These are phyloP conservation scores for Pulveroboletus sp. DNA, from an alignment of 768 basidiomycete genomes.

Conservation along the genomic window DNA sequence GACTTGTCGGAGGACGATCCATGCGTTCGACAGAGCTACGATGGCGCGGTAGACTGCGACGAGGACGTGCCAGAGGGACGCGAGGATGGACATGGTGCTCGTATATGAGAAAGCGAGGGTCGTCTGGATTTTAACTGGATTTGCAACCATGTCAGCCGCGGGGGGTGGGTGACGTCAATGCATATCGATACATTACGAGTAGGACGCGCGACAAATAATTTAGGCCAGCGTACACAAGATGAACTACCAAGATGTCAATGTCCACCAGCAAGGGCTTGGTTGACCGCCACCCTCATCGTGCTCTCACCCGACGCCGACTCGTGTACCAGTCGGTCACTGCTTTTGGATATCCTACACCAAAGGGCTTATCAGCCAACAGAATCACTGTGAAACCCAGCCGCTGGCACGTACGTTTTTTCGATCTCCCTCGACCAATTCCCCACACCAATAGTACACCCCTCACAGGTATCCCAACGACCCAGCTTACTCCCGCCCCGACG, in stretches of 20 bases:
- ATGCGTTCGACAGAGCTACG: conserved; percentile 12
- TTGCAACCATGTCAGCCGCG: background rate
- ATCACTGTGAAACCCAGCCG: rapidly evolving
- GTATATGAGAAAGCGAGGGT: background rate
- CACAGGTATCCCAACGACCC: background rate
- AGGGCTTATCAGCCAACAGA: background rate
- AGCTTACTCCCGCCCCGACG: background rate
- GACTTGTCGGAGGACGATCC: conserved; percentile 9
- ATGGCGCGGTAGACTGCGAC: conserved; percentile 3
- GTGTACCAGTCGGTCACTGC: background rate
- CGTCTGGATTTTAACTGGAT: background rate
- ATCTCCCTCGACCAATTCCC: conserved; percentile 13
- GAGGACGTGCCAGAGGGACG: conserved; percentile 2
- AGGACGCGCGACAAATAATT: no score
- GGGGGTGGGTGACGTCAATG: background rate
- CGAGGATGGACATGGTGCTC: conserved; percentile 7
- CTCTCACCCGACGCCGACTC: background rate
- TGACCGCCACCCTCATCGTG: no score
- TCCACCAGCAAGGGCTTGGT: no score
- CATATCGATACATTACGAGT: no score
- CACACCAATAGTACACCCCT: conserved; percentile 5
- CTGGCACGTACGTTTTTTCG: conserved; percentile 5
- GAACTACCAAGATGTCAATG: no score
- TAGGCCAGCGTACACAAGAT: no score
- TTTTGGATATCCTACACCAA: background rate